Conservation (phyloP, 306 rosid species). For the Hippophae gyantsensis region DNA sequence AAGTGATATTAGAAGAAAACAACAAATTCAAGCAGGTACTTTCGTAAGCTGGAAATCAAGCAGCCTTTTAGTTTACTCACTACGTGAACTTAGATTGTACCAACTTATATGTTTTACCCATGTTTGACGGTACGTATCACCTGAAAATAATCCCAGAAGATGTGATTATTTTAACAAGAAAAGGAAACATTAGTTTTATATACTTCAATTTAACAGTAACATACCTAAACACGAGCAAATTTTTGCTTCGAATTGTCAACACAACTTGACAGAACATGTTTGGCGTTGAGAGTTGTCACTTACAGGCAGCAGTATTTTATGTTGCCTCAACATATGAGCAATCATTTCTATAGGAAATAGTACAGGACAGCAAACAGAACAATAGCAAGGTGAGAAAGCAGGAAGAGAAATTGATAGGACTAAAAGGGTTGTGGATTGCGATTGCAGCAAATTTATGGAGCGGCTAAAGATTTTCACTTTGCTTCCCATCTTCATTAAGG, state of each 20-base stretch:
- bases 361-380: not conserved
- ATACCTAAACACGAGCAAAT: not conserved
- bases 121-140: not conserved
- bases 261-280: not conserved
- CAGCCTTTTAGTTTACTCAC: not conserved
- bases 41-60: too few relatives aligned
- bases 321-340: not conserved
- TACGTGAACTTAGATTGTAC: not conserved
- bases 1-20: too few relatives aligned
- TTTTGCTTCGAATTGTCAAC: not conserved
- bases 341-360: too few relatives aligned
- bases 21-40: too few relatives aligned
- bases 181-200: not conserved
- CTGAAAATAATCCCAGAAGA: not conserved
- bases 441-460: not conserved
- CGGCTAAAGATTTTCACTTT: not conserved
- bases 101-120: not conserved
- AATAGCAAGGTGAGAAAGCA: not conserved
- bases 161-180: not conserved
- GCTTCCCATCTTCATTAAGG: not conserved
- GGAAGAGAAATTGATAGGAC: not conserved
- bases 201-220: slow-evolving; percentile 2
- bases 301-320: not conserved
- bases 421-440: not conserved
- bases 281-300: not conserved